These are phyloP conservation scores for Lichtheimia corymbifera DNA, from an alignment of 371 early-diverging fungal genomes.

Conservation along the genomic window DNA sequence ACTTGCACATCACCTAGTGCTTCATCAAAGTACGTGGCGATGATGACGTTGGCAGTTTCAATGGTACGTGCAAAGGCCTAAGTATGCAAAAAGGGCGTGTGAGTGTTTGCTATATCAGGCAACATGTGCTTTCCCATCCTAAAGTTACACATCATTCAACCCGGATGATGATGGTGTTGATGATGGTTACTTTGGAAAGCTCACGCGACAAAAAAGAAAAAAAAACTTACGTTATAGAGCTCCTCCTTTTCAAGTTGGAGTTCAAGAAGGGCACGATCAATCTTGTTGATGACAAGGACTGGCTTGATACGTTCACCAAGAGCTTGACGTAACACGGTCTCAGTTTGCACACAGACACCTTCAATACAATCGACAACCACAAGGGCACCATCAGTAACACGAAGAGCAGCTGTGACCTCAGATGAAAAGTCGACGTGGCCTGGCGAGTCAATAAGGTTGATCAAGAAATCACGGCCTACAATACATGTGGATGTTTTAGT, in stretches of 20 bases:
- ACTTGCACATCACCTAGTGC: slow-evolving; percentile 88
- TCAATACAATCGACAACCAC: slow-evolving; percentile 99
- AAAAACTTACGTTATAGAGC: slow-evolving; percentile 66
- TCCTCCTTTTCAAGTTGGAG: slow-evolving; percentile 92
- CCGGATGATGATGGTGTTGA: no score
- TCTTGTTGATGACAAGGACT: slow-evolving; percentile 98
- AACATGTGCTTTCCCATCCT: not conserved
- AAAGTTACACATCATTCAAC: no score
- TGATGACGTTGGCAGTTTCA: slow-evolving; percentile 94
- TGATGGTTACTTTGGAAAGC: no score
- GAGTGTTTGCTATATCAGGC: slow-evolving; percentile 1
- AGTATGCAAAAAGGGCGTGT: not conserved
- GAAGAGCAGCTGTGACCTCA: slow-evolving; percentile 98
- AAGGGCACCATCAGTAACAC: slow-evolving; percentile 99
- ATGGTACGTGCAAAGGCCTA: slow-evolving; percentile 87
- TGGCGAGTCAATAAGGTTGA: slow-evolving; percentile 99
- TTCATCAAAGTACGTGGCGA: slow-evolving; percentile 89
- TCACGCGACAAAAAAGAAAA: slow-evolving; percentile 5
- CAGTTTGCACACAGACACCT: slow-evolving; percentile 99
- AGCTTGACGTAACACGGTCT: slow-evolving; percentile 99
- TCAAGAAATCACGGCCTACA: slow-evolving; percentile 72
- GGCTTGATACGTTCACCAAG: slow-evolving; percentile 98
- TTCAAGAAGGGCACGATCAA: slow-evolving; percentile 98
- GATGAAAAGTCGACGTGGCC: slow-evolving; percentile 99
- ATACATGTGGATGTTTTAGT: not conserved